Evolutionary conservation across 2,329 filamentous ascomycete genomes (phyloP).

Genomic region (Ophiostoma perfectum): DNA sequence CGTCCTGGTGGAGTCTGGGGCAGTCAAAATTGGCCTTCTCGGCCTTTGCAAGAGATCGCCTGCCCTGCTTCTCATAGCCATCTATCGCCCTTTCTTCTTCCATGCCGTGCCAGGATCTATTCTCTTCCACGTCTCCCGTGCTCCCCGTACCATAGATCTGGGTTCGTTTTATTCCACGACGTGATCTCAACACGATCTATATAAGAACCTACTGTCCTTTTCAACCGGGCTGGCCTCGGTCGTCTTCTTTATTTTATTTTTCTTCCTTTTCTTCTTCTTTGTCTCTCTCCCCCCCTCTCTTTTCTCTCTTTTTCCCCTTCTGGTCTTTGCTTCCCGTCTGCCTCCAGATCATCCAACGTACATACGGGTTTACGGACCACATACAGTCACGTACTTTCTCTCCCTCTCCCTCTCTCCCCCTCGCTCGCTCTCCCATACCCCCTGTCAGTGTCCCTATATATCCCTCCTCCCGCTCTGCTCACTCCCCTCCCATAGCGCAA

Average conservation of each 20-base stretch:
- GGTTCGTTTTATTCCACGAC: neutral
- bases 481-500: no score
- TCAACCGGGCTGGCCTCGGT: slow-evolving; percentile 9
- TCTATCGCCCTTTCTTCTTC: neutral
- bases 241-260: neutral
- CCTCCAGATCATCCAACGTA: no score
- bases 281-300: neutral
- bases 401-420: neutral
- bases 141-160: slow-evolving; percentile 3
- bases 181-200: slow-evolving; percentile 1
- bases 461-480: no score
- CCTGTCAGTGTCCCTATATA: no score
- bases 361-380: no score
- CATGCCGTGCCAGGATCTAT: neutral
- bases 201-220: neutral
- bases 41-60: neutral
- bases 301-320: neutral
- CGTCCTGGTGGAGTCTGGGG: slow-evolving; percentile 20
- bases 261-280: neutral
- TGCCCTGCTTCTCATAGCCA: neutral
- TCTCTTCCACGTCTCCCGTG: neutral
- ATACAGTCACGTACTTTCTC: neutral
- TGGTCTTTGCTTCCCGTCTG: no score
- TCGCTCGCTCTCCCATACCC: neutral
- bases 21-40: neutral